These are phyloP conservation scores for Colletotrichum falcatum DNA, from an alignment of 2,329 filamentous ascomycete genomes.

Conservation along the genomic window DNA sequence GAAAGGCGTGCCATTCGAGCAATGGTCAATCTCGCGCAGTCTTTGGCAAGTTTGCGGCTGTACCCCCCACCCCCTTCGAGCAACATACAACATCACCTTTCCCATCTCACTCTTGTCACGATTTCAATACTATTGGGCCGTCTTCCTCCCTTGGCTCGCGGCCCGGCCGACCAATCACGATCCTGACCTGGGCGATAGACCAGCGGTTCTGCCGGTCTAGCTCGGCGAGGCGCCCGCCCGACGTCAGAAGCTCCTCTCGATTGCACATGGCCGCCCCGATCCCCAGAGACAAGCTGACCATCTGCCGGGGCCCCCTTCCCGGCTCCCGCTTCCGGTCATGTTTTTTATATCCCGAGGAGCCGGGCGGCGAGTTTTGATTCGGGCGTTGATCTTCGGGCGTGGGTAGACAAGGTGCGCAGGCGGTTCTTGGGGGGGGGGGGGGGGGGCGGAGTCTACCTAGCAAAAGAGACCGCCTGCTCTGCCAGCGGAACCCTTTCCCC, in stretches of 20 bases:
- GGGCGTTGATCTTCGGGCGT: slow-evolving; percentile 25
- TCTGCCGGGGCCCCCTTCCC: neutral
- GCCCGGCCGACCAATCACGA: slow-evolving; percentile 7
- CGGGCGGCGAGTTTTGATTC: slow-evolving; percentile 19
- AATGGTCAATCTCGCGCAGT: neutral
- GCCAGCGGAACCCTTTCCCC: neutral
- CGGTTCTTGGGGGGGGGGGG: neutral
- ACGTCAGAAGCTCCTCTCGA: slow-evolving; percentile 11
- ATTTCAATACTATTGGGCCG: slow-evolving; percentile 6
- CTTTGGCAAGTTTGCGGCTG: neutral
- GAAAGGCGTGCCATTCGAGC: slow-evolving; percentile 1
- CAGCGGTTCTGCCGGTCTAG: slow-evolving; percentile 21
- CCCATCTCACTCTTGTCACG: slow-evolving; percentile 6
- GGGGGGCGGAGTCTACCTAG: slow-evolving; percentile 4
- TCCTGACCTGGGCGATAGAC: neutral
- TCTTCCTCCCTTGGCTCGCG: slow-evolving; percentile 11
- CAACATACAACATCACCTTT: slow-evolving; percentile 35
- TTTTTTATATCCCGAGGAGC: neutral
- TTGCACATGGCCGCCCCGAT: slow-evolving; percentile 25
- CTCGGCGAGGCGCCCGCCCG: neutral
- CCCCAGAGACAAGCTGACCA: neutral
- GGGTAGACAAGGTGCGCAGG: slow-evolving; percentile 13
- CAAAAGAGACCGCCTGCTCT: neutral
- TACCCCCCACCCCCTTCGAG: neutral
- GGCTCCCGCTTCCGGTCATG: slow-evolving; percentile 18